Percentiles rank a stretch among this genome's conserved stretches.
These are phyloP conservation scores for Croton laevigatus DNA, from an alignment of 441 rosid genomes.

Conservation along the genomic window DNA sequence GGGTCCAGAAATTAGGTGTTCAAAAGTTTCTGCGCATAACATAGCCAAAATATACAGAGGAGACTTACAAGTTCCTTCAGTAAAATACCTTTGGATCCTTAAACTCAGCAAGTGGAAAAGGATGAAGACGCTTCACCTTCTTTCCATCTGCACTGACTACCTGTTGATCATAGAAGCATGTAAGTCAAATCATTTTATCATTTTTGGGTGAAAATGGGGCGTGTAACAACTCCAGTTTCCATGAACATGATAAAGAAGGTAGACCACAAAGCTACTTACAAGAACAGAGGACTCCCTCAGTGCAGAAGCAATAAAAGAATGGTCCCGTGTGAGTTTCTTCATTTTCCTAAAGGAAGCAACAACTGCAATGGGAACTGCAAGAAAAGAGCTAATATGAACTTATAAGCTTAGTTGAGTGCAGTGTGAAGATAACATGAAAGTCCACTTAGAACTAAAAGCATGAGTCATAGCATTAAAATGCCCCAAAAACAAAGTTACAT, in stretches of 20 bases:
- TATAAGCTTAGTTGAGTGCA: neutral
- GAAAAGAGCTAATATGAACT: constrained; percentile 13
- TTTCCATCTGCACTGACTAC: constrained; percentile 70
- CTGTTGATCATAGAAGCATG: constrained; percentile 30
- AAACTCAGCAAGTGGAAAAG: constrained; percentile 56
- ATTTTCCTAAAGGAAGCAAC: constrained; percentile 70
- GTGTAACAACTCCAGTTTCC: constrained; percentile 1
- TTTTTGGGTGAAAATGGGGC: neutral
- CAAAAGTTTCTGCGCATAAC: constrained; percentile 12
- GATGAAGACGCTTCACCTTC: constrained; percentile 73
- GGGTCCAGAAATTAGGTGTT: constrained; percentile 42
- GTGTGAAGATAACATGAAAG: neutral
- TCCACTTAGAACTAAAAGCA: neutral
- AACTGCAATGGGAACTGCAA: constrained; percentile 67
- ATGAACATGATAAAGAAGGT: neutral
- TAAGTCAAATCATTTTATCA: neutral
- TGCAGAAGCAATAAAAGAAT: constrained; percentile 48
- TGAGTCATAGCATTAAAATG: neutral
- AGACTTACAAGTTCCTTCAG: constrained; percentile 20
- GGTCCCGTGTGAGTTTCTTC: constrained; percentile 72
- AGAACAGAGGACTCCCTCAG: constrained; percentile 75
- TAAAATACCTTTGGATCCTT: constrained; percentile 73
- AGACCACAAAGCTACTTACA: constrained; percentile 42
- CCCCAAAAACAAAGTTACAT: no score
- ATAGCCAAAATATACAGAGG: neutral